A percentile compares a stretch with the other conserved stretches of the same genome.
Conservation (phyloP, 2,329 filamentous ascomycete genomes). For the Curvularia verruculosa region DNA sequence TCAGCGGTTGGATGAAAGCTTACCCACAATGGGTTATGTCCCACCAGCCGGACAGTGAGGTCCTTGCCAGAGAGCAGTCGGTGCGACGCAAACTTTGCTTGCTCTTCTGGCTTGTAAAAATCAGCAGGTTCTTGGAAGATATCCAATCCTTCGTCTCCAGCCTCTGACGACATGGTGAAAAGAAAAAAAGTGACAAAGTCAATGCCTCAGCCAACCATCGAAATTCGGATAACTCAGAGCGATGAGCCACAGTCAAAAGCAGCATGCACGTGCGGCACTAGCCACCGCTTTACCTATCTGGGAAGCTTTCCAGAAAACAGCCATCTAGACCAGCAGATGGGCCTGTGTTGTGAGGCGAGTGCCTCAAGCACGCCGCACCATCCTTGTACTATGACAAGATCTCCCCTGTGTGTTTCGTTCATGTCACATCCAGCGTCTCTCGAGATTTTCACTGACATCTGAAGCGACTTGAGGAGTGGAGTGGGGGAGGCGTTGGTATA, state of each 20-base stretch:
- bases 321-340: constrained; percentile 7
- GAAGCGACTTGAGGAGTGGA: neutral
- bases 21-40: constrained; percentile 85
- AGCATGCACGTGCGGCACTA: constrained; percentile 14
- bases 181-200: constrained; percentile 16
- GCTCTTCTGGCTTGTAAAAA: constrained; percentile 78
- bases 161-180: constrained; percentile 37
- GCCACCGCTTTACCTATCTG: constrained; percentile 21
- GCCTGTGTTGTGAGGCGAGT: constrained; percentile 14
- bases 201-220: constrained; percentile 23
- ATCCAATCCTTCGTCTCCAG: constrained; percentile 50
- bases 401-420: constrained; percentile 5
- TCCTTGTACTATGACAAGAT: constrained; percentile 5
- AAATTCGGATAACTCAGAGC: constrained; percentile 25
- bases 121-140: constrained; percentile 83
- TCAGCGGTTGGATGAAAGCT: constrained; percentile 29
- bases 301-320: constrained; percentile 17
- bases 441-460: constrained; percentile 1
- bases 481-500: neutral
- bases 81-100: constrained; percentile 75
- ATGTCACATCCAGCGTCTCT: constrained; percentile 13
- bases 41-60: constrained; percentile 78
- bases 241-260: constrained; percentile 15
- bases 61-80: constrained; percentile 68
- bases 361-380: neutral